A percentile compares a stretch with the other conserved stretches of the same genome.
Evolutionary conservation across 192 early-diverging fungal genomes (phyloP).

Genomic region (Phycomyces blakesleeanus): DNA sequence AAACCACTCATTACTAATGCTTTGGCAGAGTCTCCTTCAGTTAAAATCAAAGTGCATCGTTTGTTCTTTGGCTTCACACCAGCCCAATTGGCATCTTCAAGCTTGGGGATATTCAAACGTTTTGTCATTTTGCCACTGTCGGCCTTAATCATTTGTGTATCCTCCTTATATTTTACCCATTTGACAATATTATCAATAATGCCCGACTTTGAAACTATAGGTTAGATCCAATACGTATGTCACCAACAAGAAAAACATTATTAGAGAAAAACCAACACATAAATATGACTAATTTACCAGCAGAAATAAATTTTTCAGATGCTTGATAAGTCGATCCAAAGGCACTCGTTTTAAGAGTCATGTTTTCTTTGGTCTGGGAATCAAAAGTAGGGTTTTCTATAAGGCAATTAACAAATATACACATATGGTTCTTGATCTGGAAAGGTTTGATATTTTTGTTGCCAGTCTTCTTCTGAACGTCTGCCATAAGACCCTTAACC

Average conservation of each 20-base stretch:
- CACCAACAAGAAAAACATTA: no score
- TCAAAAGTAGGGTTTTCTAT: constrained; percentile 96
- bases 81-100: constrained; percentile 93
- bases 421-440: constrained; percentile 87
- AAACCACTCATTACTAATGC: constrained; percentile 83
- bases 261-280: constrained; percentile 11
- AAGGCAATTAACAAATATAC: constrained; percentile 89
- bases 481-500: constrained; percentile 60
- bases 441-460: constrained; percentile 68
- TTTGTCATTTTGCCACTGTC: constrained; percentile 60
- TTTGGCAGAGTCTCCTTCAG: constrained; percentile 97
- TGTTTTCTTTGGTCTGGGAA: constrained; percentile 95
- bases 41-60: constrained; percentile 92
- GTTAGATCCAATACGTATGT: no score
- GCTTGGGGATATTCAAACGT: constrained; percentile 77
- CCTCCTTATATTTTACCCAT: constrained; percentile 68
- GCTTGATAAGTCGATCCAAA: constrained; percentile 82
- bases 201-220: constrained; percentile 74
- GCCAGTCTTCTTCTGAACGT: constrained; percentile 74
- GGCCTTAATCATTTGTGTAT: constrained; percentile 77
- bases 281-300: constrained; percentile 39
- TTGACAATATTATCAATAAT: constrained; percentile 74
- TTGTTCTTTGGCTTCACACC: constrained; percentile 60
- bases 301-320: constrained; percentile 77
- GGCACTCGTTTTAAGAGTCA: constrained; percentile 71